Percentiles rank a stretch among this genome's conserved stretches.
Evolutionary conservation across 345 rosid species (phyloP).

Genomic region (Eucalyptus cloeziana): DNA sequence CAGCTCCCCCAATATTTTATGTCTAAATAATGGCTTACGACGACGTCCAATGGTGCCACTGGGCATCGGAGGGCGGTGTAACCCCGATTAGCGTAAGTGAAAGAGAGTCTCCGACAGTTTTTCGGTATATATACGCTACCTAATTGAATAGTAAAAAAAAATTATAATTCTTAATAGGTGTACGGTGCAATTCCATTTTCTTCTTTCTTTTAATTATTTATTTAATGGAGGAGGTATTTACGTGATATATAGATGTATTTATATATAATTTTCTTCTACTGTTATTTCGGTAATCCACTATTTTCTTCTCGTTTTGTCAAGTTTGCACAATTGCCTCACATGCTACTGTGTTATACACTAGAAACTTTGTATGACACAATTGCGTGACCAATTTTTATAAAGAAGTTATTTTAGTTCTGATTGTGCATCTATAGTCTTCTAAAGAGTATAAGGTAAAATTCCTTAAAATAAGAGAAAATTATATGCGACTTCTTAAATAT

Average conservation of each 20-base stretch:
- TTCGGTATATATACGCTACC: too few relatives aligned
- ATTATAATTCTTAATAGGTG: neutral
- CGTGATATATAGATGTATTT: neutral
- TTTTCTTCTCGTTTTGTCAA: neutral
- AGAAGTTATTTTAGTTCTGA: too few relatives aligned
- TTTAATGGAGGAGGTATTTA: neutral
- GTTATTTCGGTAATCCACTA: neutral
- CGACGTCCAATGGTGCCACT: fast-evolving
- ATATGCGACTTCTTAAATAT: too few relatives aligned
- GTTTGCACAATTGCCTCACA: neutral
- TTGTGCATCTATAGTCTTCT: too few relatives aligned
- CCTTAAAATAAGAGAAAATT: too few relatives aligned
- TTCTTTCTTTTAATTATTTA: too few relatives aligned
- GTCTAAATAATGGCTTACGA: too few relatives aligned
- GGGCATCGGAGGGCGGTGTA: too few relatives aligned
- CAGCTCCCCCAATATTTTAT: fast-evolving
- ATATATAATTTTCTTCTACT: neutral
- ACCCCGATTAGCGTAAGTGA: fast-evolving
- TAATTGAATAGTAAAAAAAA: neutral
- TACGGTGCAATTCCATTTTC: neutral
- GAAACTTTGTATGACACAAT: neutral
- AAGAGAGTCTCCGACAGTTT: too few relatives aligned
- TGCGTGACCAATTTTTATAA: too few relatives aligned
- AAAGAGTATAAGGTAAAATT: too few relatives aligned
- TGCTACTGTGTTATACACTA: neutral